Evolutionary conservation across 805 yeast species (phyloP), one percentile per base, ranked within the genome.

Genomic region (Yarrowia hollandica): DNA sequence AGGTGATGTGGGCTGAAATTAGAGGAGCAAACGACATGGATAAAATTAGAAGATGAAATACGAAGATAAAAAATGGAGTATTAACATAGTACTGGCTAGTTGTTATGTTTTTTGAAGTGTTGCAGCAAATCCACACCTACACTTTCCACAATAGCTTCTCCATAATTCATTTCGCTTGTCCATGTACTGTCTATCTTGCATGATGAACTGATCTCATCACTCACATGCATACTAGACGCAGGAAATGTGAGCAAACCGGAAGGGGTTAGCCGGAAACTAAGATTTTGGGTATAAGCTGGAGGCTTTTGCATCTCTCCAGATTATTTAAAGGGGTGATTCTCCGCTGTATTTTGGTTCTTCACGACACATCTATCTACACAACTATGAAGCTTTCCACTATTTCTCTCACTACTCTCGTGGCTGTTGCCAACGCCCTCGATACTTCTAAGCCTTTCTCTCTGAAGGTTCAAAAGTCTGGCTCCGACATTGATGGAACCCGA

Each of bases 391-490:
- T 48, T 15, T 48, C 55, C 15, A 33, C 55, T 11, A 9, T 48
- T n/a, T 21, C 55, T 15, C 9, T 48, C 19, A 22, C 55, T 10
- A 22, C 55, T 16, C 39, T 48, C 22, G 16, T 48, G 55, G 55
- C 55, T 22, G 22, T 10, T 26, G 55, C 34, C 55, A 19, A 48
- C 22, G 55, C 55, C 16, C 55, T 48, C 9, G 55, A 48, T 22
- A 48, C 55, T 12, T 48, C 55, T 15, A 22, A 22, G 19, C 55
- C 55, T 23, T 48, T 48, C 15, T 5, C 22, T 21, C 55, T 48
- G 12, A 48, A 48, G 55, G 55, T 33, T 23, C 30, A 48, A 21
- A 48, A 48, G 22, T 39, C 39, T 11, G 55, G 55, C 6, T 31
- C 55, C 3, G 55, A 48, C n/a, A 33, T 48, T 33, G 55, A 48